A percentile compares a stretch with the other conserved stretches of the same genome.
phyloP scores from a whole-genome alignment of 164 flowering plant species.

The Amborella trichopoda region DNA sequence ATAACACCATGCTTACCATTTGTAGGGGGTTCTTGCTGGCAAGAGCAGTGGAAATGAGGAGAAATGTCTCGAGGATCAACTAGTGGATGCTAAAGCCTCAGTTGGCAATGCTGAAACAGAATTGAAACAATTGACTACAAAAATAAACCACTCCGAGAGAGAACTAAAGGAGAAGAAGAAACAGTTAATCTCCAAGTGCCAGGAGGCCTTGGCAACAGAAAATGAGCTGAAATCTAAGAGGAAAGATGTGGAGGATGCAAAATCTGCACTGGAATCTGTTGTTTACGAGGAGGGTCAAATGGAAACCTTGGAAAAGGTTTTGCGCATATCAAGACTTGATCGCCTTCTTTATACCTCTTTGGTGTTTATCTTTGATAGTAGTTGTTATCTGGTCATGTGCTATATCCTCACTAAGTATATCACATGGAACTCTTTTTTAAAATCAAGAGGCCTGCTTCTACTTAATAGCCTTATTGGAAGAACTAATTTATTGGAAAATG shows the following conservation, averaged over 20 bases:
- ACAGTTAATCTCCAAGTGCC: constrained; percentile 55
- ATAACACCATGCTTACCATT: constrained; percentile 10
- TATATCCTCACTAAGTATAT: too few species aligned
- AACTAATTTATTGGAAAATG: too few species aligned
- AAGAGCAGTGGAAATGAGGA: constrained; percentile 90
- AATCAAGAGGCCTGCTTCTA: too few species aligned
- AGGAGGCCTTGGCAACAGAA: constrained; percentile 70
- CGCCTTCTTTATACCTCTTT: too few species aligned
- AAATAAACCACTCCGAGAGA: constrained; percentile 63
- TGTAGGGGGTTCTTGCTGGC: constrained; percentile 83
- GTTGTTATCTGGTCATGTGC: too few species aligned
- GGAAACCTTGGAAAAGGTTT: constrained; percentile 79
- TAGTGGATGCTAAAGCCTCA: constrained; percentile 82
- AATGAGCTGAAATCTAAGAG: constrained; percentile 49
- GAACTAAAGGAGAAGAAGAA: constrained; percentile 69
- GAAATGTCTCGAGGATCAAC: constrained; percentile 93
- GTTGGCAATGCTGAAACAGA: constrained; percentile 87
- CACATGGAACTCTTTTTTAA: too few species aligned
- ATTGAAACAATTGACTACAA: constrained; percentile 67
- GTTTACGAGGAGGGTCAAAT: constrained; percentile 64
- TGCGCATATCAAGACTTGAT: not conserved
- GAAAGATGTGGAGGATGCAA: constrained; percentile 53
- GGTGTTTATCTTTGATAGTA: too few species aligned
- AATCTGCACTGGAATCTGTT: constrained; percentile 44
- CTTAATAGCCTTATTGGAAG: too few species aligned